These are phyloP conservation scores for Phialophora expanda DNA, from an alignment of 2,329 filamentous ascomycete genomes.

Conservation along the genomic window DNA sequence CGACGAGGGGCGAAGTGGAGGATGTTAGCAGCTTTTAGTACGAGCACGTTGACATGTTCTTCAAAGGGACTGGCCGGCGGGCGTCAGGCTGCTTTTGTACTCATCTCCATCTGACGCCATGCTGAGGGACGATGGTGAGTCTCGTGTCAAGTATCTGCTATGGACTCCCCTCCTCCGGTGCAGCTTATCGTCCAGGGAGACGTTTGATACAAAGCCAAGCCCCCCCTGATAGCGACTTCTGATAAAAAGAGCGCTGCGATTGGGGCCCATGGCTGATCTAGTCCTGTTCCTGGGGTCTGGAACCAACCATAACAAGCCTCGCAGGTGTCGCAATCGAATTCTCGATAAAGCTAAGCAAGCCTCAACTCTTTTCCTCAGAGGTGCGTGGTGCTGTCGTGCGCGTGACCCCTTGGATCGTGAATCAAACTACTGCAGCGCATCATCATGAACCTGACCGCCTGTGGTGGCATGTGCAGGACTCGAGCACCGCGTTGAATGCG, in stretches of 20 bases:
- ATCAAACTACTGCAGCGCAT: neutral
- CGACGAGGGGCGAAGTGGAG: constrained; percentile 12
- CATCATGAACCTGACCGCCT: neutral
- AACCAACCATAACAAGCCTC: constrained; percentile 16
- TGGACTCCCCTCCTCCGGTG: neutral
- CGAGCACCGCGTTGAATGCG: neutral
- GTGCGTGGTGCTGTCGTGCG: neutral
- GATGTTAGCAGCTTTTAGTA: constrained; percentile 5
- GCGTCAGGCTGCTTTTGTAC: constrained; percentile 15
- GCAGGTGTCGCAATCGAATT: constrained; percentile 7
- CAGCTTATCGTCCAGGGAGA: constrained; percentile 16
- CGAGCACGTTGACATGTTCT: constrained; percentile 17
- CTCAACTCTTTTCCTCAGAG: constrained; percentile 16
- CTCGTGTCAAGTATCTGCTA: no score
- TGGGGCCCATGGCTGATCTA: constrained; percentile 20
- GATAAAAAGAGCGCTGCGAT: constrained; percentile 5
- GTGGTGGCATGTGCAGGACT: neutral
- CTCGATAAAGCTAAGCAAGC: constrained; percentile 30
- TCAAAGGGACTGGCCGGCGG: constrained; percentile 7
- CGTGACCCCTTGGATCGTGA: neutral
- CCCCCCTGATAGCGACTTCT: constrained; percentile 24
- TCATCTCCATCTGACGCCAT: constrained; percentile 19
- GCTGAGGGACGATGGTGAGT: no score
- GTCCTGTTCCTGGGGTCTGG: constrained; percentile 22
- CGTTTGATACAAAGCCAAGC: constrained; percentile 26